Percentiles rank a stretch among this genome's conserved stretches.
These are phyloP conservation scores for Trichophyton rubrum DNA, from an alignment of 2,329 filamentous ascomycete species.

Conservation along the genomic window DNA sequence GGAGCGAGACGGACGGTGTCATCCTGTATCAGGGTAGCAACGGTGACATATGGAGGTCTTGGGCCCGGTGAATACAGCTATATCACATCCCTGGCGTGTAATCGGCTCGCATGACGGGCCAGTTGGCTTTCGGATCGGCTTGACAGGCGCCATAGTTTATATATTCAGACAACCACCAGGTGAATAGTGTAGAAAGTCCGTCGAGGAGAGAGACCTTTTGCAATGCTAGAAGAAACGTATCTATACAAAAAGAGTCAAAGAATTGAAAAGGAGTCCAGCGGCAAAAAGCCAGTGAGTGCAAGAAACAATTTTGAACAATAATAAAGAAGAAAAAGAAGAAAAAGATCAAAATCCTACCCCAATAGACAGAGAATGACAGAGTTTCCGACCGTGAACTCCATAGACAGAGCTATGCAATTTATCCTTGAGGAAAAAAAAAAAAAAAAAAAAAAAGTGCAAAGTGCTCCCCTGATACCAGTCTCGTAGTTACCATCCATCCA, in stretches of 20 bases:
- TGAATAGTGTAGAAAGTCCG: neutral
- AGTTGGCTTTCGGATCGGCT: neutral
- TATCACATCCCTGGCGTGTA: neutral
- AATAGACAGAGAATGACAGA: neutral
- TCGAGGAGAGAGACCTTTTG: neutral
- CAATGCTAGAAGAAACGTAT: neutral
- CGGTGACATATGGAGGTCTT: too few species aligned
- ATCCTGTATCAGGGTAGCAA: too few species aligned
- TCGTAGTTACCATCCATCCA: neutral
- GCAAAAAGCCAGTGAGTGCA: neutral
- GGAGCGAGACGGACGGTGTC: neutral
- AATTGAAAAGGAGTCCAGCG: too few species aligned
- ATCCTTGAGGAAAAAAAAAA: neutral
- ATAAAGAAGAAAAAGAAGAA: neutral
- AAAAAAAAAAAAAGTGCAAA: too few species aligned
- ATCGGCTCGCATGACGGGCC: neutral
- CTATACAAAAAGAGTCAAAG: neutral
- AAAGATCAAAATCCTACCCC: neutral
- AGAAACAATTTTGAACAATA: neutral
- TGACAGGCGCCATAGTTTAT: neutral
- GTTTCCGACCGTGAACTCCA: neutral
- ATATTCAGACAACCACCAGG: neutral
- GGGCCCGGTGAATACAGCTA: neutral
- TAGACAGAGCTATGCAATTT: neutral
- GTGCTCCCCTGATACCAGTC: neutral